phyloP scores from a whole-genome alignment of 2,329 filamentous ascomycete genomes.

The Dactylellina leptospora region DNA sequence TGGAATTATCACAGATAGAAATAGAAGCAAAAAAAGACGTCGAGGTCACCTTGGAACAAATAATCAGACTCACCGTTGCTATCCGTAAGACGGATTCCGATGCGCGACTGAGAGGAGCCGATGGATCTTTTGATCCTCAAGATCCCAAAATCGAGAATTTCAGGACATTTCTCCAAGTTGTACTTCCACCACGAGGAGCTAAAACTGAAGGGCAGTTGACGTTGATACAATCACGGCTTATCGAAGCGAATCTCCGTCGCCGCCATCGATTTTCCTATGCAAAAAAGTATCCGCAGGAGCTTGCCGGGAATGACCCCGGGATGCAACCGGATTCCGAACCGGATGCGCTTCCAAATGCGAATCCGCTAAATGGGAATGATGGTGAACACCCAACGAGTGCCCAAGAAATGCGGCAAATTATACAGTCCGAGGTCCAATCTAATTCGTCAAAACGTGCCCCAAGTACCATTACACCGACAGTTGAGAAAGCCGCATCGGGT shows the following conservation, averaged over 20 bases:
- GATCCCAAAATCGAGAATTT: constrained; percentile 12
- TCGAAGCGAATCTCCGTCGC: constrained; percentile 29
- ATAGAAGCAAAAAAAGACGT: constrained; percentile 26
- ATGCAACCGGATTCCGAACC: not conserved
- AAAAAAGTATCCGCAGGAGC: constrained; percentile 23
- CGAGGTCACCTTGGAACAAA: constrained; percentile 33
- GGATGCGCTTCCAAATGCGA: not conserved
- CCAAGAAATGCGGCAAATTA: not conserved
- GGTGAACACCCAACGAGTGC: not conserved
- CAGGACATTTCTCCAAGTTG: constrained; percentile 14
- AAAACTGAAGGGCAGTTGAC: constrained; percentile 17
- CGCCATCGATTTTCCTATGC: constrained; percentile 35
- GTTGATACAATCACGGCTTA: constrained; percentile 16
- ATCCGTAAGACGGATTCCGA: constrained; percentile 32
- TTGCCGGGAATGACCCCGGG: constrained; percentile 10
- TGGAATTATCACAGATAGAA: constrained; percentile 8
- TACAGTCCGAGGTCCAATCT: not conserved
- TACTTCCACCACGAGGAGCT: constrained; percentile 17
- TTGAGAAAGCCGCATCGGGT: constrained; percentile 21
- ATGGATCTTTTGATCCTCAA: constrained; percentile 8
- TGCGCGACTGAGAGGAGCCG: constrained; percentile 26
- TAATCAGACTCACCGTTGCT: constrained; percentile 33
- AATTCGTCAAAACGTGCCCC: not conserved
- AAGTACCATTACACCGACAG: not conserved
- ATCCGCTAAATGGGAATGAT: not conserved